Base-by-base conservation (phyloP, 2,329 filamentous ascomycete species). In the Monosporascus sp. region DNA sequence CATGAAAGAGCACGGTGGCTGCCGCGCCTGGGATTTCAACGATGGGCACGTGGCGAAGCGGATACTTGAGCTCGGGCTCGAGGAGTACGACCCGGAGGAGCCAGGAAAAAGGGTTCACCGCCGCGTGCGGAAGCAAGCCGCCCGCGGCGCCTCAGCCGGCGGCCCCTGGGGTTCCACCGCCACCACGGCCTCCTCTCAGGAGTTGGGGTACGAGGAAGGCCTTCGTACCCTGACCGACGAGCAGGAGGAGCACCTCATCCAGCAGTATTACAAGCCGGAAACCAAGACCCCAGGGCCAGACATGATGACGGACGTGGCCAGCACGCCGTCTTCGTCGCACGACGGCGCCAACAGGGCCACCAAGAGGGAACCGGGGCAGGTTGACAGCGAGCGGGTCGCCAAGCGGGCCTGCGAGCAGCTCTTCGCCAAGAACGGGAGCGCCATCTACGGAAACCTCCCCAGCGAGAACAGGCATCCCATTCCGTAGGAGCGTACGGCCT, bases 1-100 rank as follows among this genome's bases (percentile, higher is more conserved):
- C 20, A 78, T 82, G 64, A 72, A 73, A 55, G 76, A 81, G 50
- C 67, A 74, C 27, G 77, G 78, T 2, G 80, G 79, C 45, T 77
- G 76, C 44, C 74, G 75, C 50, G 74, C 75, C 55, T 74, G 71
- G 69, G 73, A 77, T 36, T 77, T 80, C 68, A 81, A 75, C 56
- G 65, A 73, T 4, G 70, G 69, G 31, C 77, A 80, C 54, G 70
- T 82, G 39, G 75, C 79, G 56, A 71, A 75, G 60, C 76, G 76
- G 58, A 68, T 82, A 2, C 74, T 80, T 51, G 73, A 74, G 55
- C 57, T 71, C 43, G 77, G 73, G 50, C 65, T 79, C 48, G 75
- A 78, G 51, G 74, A 78, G 51, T 63, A 74, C 52, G 67, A 71
- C 4, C 52, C 75, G 20, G 72, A 73, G 53, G 65, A 72, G 27